Conservation (phyloP, 352 stramenopile genomes). For the Pythium phragmiticola region DNA sequence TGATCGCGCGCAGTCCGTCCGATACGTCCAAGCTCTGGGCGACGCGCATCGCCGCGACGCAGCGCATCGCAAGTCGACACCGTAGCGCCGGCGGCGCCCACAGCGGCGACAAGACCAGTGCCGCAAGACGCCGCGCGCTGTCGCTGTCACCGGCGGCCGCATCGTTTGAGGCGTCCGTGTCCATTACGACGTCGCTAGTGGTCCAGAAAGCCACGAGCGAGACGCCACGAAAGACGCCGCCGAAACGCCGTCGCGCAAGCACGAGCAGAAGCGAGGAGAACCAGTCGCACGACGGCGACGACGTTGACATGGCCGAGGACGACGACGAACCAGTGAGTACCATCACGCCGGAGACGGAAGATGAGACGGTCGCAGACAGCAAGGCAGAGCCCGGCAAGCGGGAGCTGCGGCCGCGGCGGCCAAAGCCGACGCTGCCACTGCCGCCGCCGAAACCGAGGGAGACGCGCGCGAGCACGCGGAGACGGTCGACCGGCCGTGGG, state of each 20-base stretch:
- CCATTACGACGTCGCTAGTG: slow-evolving; percentile 1
- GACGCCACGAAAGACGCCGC: slow-evolving; percentile 1
- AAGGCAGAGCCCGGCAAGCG: neutral
- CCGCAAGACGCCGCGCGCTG: slow-evolving; percentile 2
- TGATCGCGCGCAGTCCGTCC: slow-evolving; percentile 14
- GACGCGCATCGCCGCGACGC: slow-evolving; percentile 9
- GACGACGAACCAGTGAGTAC: neutral
- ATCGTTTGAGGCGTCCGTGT: slow-evolving; percentile 8
- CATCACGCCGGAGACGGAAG: neutral
- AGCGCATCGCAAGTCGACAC: slow-evolving; percentile 3
- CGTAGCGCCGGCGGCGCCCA: neutral
- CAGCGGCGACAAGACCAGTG: neutral
- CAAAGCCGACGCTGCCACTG: too few relatives aligned
- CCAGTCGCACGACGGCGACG: neutral
- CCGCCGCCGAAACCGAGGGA: too few relatives aligned
- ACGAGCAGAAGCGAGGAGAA: neutral
- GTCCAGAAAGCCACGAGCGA: neutral
- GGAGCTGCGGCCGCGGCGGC: too few relatives aligned
- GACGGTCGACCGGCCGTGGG: too few relatives aligned
- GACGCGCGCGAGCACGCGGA: too few relatives aligned
- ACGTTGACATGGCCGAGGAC: slow-evolving; percentile 2
- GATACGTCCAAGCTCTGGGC: slow-evolving; percentile 13
- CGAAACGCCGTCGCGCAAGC: neutral
- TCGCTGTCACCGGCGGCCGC: slow-evolving; percentile 9
- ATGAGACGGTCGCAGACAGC: neutral